Percentiles rank a stretch among this genome's conserved stretches.
phyloP scores from a whole-genome alignment of 345 rosid genomes.

The Passiflora organensis region DNA sequence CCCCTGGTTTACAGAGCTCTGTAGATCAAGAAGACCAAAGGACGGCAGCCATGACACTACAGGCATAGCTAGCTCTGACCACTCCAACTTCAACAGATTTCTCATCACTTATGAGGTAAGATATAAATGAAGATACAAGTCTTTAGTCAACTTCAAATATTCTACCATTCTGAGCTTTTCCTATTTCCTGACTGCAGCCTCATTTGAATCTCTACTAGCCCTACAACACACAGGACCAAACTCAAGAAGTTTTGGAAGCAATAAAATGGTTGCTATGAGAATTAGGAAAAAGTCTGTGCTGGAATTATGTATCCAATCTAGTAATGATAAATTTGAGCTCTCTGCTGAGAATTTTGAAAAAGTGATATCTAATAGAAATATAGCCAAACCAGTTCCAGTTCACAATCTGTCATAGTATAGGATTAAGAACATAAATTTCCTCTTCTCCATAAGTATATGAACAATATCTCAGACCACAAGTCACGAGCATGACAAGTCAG shows the following conservation, averaged over 20 bases:
- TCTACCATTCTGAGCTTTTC: not conserved
- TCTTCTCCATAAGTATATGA: not conserved
- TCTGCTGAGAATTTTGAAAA: no score
- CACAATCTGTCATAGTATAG: no score
- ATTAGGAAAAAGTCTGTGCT: no score
- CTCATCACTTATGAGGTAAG: conserved; percentile 11
- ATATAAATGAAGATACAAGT: no score
- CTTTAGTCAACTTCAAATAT: no score
- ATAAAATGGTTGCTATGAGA: not conserved
- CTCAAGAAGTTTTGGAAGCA: not conserved
- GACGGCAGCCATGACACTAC: not conserved
- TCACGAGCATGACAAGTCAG: not conserved
- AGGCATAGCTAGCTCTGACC: conserved; percentile 2
- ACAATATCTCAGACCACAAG: not conserved
- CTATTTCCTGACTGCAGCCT: conserved; percentile 15
- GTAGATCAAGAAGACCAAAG: conserved; percentile 3
- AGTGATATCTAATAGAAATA: no score
- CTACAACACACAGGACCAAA: not conserved
- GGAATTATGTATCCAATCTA: no score
- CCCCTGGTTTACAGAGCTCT: conserved; percentile 28
- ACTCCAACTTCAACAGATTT: conserved; percentile 12
- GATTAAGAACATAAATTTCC: not conserved
- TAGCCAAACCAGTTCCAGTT: no score
- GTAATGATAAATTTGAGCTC: no score
- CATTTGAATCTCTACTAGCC: conserved; percentile 11